These are phyloP conservation scores for Posidonia australis DNA, from an alignment of 106 monocot genomes.

Conservation along the genomic window DNA sequence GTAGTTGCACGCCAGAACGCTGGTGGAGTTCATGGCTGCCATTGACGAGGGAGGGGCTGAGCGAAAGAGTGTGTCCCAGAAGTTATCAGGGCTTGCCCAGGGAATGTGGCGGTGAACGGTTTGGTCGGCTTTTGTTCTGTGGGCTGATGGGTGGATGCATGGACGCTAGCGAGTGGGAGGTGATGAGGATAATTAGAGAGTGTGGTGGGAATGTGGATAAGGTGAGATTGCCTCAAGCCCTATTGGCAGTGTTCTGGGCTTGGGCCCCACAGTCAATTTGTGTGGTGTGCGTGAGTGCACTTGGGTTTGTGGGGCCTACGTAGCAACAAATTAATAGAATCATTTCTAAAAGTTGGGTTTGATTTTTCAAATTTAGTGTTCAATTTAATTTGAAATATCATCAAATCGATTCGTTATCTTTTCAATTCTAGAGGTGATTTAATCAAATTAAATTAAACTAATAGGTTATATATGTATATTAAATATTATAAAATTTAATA, in stretches of 20 bases:
- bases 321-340: too few species aligned
- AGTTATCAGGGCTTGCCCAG: too few species aligned
- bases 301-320: not conserved
- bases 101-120: not conserved
- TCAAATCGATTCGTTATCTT: too few species aligned
- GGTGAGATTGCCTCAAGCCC: constrained; percentile 56
- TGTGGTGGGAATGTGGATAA: constrained; percentile 77
- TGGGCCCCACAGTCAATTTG: constrained; percentile 15
- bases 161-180: too few species aligned
- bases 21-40: constrained; percentile 75
- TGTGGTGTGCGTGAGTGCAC: not conserved
- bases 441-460: too few species aligned
- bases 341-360: not conserved
- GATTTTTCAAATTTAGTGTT: not conserved
- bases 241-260: constrained; percentile 28
- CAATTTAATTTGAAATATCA: too few species aligned
- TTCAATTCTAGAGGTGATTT: too few species aligned
- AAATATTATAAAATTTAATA: too few species aligned
- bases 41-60: constrained; percentile 9
- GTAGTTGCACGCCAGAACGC: constrained; percentile 67
- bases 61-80: not conserved
- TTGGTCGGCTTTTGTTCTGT: not conserved
- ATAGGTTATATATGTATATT: too few species aligned
- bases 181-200: constrained; percentile 2
- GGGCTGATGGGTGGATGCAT: too few species aligned